phyloP scores from a whole-genome alignment of 1,284 basidiomycete species.

The Takashimella tepidaria region DNA sequence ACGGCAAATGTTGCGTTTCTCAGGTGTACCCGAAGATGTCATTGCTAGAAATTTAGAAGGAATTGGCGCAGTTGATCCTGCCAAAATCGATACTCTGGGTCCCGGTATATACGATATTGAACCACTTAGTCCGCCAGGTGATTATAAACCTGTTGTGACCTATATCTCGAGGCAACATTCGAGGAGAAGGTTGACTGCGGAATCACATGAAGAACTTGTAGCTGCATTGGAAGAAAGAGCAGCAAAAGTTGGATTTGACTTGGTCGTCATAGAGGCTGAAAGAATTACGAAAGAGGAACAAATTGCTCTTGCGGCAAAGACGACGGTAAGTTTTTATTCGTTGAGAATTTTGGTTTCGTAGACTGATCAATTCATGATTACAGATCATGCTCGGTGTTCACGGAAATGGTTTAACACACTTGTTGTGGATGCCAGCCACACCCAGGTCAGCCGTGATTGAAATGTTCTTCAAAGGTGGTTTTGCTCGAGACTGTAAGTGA shows the following conservation, averaged over 20 bases:
- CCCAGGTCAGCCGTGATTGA: slow-evolving; percentile 47
- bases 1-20: slow-evolving; percentile 59
- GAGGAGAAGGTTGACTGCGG: slow-evolving; percentile 56
- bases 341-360: neutral
- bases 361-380: neutral
- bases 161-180: slow-evolving; percentile 66
- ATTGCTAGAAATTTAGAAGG: slow-evolving; percentile 44
- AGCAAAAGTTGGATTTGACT: slow-evolving; percentile 57
- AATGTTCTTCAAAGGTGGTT: slow-evolving; percentile 46
- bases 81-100: slow-evolving; percentile 3
- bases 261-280: slow-evolving; percentile 51
- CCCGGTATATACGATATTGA: slow-evolving; percentile 24
- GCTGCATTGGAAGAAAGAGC: slow-evolving; percentile 56
- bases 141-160: slow-evolving; percentile 58
- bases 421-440: slow-evolving; percentile 48
- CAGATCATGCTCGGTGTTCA: slow-evolving; percentile 50
- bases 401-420: slow-evolving; percentile 48
- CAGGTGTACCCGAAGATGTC: slow-evolving; percentile 51
- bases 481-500: slow-evolving; percentile 44
- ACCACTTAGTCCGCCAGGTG: slow-evolving; percentile 21
- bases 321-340: slow-evolving; percentile 34
- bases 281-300: slow-evolving; percentile 46
- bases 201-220: slow-evolving; percentile 60
- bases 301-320: slow-evolving; percentile 42
- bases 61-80: slow-evolving; percentile 41